Evolutionary conservation across 2,329 filamentous ascomycete species (phyloP).

Genomic region (Neofusicoccum laricinum): DNA sequence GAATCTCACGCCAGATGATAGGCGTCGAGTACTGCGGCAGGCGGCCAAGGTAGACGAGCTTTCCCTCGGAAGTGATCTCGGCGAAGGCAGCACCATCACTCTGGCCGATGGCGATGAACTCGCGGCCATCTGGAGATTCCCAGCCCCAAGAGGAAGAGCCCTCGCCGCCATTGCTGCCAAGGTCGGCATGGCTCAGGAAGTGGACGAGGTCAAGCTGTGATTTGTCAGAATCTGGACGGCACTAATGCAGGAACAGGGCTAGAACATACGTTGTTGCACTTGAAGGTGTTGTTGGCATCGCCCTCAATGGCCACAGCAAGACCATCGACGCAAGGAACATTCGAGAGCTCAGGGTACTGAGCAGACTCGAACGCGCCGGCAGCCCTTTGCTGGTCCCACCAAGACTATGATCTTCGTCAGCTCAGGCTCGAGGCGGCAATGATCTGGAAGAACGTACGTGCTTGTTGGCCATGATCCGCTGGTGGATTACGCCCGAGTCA

Average conservation of each 20-base stretch:
- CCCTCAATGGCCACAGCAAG: slow-evolving; percentile 35
- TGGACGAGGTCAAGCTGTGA: slow-evolving; percentile 51
- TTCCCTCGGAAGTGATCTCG: slow-evolving; percentile 51
- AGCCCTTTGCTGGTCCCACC: slow-evolving; percentile 33
- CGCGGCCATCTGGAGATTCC: slow-evolving; percentile 51
- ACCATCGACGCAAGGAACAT: slow-evolving; percentile 36
- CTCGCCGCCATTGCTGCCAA: slow-evolving; percentile 47
- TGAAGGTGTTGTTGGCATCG: slow-evolving; percentile 35
- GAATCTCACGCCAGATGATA: slow-evolving; percentile 54
- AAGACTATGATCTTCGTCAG: slow-evolving; percentile 32
- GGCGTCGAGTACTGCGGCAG: slow-evolving; percentile 47
- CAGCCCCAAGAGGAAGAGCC: slow-evolving; percentile 54
- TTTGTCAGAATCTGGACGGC: background rate
- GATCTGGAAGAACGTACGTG: slow-evolving; percentile 18
- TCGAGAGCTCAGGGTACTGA: slow-evolving; percentile 33
- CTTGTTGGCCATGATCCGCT: slow-evolving; percentile 34
- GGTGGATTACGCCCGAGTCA: slow-evolving; percentile 39
- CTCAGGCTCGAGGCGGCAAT: slow-evolving; percentile 2
- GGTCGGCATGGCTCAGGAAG: slow-evolving; percentile 53
- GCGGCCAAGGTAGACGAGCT: slow-evolving; percentile 53
- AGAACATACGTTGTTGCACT: slow-evolving; percentile 34
- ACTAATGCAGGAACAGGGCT: background rate
- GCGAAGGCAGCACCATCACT: slow-evolving; percentile 55
- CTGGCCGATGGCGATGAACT: slow-evolving; percentile 55
- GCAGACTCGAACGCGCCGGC: slow-evolving; percentile 32